A percentile compares a stretch with the other conserved stretches of the same genome.
phyloP scores from a whole-genome alignment of 2,329 filamentous ascomycete species.

The Aspergillus pseudoviridinutans region DNA sequence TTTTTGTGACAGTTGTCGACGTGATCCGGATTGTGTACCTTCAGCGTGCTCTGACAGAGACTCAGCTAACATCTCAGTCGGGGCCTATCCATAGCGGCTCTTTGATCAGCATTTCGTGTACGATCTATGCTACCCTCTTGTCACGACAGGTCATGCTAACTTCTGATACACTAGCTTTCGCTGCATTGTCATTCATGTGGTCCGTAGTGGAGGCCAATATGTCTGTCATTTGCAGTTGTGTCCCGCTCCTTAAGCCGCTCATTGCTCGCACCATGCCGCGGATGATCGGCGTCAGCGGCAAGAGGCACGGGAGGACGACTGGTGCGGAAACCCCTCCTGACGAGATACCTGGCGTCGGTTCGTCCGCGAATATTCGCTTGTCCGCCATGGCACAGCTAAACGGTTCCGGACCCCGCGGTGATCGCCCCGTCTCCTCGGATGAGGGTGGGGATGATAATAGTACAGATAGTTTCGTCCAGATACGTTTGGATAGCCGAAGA shows the following conservation, averaged over 20 bases:
- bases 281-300: conserved; percentile 49
- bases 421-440: no score
- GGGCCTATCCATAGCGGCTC: conserved; percentile 32
- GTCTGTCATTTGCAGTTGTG: conserved; percentile 83
- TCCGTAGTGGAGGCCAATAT: conserved; percentile 87
- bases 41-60: conserved; percentile 59
- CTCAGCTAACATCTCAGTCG: conserved; percentile 26
- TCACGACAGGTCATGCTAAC: no score
- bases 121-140: neutral
- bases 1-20: conserved; percentile 84
- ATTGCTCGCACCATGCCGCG: conserved; percentile 60
- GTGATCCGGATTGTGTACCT: conserved; percentile 87
- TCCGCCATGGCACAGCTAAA: conserved; percentile 41
- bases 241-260: conserved; percentile 87
- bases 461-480: no score
- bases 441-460: no score
- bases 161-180: conserved; percentile 59
- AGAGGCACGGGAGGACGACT: conserved; percentile 17
- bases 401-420: no score
- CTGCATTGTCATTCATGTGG: conserved; percentile 87
- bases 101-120: conserved; percentile 51
- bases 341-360: neutral
- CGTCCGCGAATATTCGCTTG: conserved; percentile 21
- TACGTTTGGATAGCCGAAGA: no score
- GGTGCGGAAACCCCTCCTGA: neutral